phyloP scores from a whole-genome alignment of 2,329 filamentous ascomycete genomes.

The Pyrenophora seminiperda region DNA sequence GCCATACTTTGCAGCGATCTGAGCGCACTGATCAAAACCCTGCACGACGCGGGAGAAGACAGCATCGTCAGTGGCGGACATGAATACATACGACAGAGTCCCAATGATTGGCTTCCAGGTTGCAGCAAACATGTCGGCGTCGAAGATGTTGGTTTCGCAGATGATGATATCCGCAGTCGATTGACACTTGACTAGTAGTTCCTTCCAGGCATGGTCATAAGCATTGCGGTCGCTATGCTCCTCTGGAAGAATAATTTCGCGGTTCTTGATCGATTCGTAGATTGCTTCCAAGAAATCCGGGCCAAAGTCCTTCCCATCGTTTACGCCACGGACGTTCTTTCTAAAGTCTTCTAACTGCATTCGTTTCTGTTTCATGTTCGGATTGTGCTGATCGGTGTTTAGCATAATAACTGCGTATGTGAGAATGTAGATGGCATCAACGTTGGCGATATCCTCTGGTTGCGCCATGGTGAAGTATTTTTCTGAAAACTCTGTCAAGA shows the following conservation, averaged over 20 bases:
- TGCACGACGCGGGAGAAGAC: slow-evolving; percentile 93
- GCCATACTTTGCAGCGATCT: slow-evolving; percentile 83
- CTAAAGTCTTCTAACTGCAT: slow-evolving; percentile 87
- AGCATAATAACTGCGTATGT: slow-evolving; percentile 97
- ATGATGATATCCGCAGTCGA: slow-evolving; percentile 73
- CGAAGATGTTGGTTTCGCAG: slow-evolving; percentile 91
- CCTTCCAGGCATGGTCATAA: slow-evolving; percentile 97
- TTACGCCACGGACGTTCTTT: slow-evolving; percentile 87
- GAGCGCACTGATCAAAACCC: slow-evolving; percentile 94
- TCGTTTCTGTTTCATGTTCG: slow-evolving; percentile 80
- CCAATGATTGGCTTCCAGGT: slow-evolving; percentile 96
- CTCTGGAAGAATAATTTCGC: slow-evolving; percentile 95
- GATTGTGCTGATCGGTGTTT: slow-evolving; percentile 96
- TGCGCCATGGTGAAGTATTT: slow-evolving; percentile 76
- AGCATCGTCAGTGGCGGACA: slow-evolving; percentile 95
- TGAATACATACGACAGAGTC: slow-evolving; percentile 96
- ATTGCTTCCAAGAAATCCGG: slow-evolving; percentile 83
- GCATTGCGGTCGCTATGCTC: slow-evolving; percentile 97
- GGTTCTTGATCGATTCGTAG: slow-evolving; percentile 86
- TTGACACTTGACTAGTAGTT: slow-evolving; percentile 83
- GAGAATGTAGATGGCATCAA: slow-evolving; percentile 86
- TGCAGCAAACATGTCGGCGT: slow-evolving; percentile 95
- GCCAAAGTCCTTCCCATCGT: slow-evolving; percentile 82
- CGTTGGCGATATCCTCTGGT: slow-evolving; percentile 77
- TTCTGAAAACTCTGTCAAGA: slow-evolving; percentile 84